Conservation (phyloP, 2,329 filamentous ascomycete genomes). For the Penicillium psychrosexuale region DNA sequence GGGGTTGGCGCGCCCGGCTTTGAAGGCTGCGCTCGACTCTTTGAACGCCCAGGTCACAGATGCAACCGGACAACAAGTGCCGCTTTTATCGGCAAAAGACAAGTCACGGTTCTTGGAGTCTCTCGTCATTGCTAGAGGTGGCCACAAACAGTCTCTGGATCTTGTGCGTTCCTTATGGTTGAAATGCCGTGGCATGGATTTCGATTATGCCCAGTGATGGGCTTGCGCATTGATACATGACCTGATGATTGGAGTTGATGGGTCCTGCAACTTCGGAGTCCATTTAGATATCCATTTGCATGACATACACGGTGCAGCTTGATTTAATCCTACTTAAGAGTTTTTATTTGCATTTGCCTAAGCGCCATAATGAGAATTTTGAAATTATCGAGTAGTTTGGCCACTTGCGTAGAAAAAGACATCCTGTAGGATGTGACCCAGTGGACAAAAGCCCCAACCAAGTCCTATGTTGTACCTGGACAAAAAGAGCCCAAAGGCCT, state of each 20-base stretch:
- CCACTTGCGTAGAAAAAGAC: not conserved
- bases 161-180: constrained; percentile 45
- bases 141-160: constrained; percentile 36
- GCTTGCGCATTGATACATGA: constrained; percentile 5
- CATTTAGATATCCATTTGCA: constrained; percentile 14
- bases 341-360: not conserved
- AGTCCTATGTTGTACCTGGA: too few species aligned
- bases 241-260: constrained; percentile 11
- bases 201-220: constrained; percentile 38
- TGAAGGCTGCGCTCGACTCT: constrained; percentile 36
- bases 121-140: constrained; percentile 39
- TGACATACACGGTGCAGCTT: constrained; percentile 1
- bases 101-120: constrained; percentile 43
- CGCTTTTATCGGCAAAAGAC: constrained; percentile 33
- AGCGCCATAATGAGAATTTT: not conserved
- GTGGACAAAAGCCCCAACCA: not conserved
- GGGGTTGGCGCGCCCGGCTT: constrained; percentile 37
- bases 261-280: constrained; percentile 8
- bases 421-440: not conserved
- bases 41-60: constrained; percentile 24
- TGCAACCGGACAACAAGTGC: constrained; percentile 17
- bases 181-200: constrained; percentile 42
- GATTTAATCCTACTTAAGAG: not conserved
- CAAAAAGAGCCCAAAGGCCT: too few species aligned
- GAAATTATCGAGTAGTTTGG: not conserved